Base-by-base conservation (phyloP, 768 basidiomycete genomes). In the Filobasidium wieringae region DNA sequence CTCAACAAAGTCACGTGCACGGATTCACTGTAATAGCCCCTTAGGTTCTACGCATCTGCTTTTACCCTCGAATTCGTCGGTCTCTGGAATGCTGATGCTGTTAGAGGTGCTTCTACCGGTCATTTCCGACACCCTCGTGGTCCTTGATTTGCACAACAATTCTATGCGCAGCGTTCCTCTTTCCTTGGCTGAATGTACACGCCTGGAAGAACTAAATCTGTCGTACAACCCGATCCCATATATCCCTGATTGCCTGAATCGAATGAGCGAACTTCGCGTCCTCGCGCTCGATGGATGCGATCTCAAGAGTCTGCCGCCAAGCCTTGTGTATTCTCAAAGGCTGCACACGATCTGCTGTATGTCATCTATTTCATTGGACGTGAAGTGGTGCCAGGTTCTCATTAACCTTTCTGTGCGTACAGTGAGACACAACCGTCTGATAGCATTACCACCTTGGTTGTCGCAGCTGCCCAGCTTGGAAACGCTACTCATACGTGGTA, bases 31-130 rank as follows among this genome's bases (percentile, higher is more conserved):
- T 65, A 34, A 60, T 67, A 95, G 92, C 84, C n/a, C n/a, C n/a
- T 59, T 67, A 96, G 93, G 85, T 17, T 90, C 90, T 19, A 99
- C 93, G 0, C 93, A 99, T 78, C 80, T 99, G 49, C 79, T 96
- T 30, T 81, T 99, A 37, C 84, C 87, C n/a, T 84, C 84, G 19
- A n/a, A n/a, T n/a, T n/a, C n/a, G n/a, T n/a, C n/a, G n/a, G n/a
- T n/a, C n/a, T n/a, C n/a, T n/a, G n/a, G n/a, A n/a, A 80, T 96
- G 57, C 85, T 87, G 19, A 66, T 80, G 2, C 88, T 92, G 70
- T 79, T 97, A 55, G 79, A 82, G 11, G 77, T 71, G 53, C 78
- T 79, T 7, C 76, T 96, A 2, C 87, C 88, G 26, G 80, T 81
- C 61, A 86, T 92, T 58, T 78, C 80, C 43, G 77, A 79, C 51